Evolutionary conservation across 176 grass and related monocot species (phyloP).

Genomic region (Musa schizocarpa): DNA sequence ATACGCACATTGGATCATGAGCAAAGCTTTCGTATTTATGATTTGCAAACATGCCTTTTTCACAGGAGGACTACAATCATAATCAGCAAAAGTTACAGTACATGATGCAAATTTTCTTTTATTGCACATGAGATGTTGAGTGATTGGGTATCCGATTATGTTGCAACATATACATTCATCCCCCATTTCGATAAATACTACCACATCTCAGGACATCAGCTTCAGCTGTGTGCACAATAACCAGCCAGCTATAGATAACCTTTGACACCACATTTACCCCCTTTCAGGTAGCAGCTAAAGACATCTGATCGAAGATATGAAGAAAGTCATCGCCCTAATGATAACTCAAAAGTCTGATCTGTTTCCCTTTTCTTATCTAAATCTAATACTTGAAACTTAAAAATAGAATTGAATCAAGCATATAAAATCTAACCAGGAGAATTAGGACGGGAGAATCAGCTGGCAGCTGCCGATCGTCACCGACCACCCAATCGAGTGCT

Average conservation of each 20-base stretch:
- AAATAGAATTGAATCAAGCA: not conserved
- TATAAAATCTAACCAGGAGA: slow-evolving; percentile 46
- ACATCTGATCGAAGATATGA: not conserved
- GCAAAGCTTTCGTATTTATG: not conserved
- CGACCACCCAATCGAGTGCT: slow-evolving; percentile 80
- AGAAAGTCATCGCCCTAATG: not conserved
- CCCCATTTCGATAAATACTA: not conserved
- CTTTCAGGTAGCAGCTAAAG: not conserved
- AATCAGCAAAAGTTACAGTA: not conserved
- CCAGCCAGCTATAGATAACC: not conserved
- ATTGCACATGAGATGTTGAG: not conserved
- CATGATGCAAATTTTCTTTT: not conserved
- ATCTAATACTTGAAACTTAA: not conserved
- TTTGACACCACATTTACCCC: not conserved
- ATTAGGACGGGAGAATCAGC: slow-evolving; percentile 60
- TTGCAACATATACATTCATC: not conserved
- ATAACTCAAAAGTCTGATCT: not conserved
- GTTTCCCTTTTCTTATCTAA: not conserved
- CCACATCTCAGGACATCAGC: not conserved
- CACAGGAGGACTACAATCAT: not conserved
- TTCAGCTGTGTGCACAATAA: not conserved
- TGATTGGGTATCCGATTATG: not conserved
- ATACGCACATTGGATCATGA: not conserved
- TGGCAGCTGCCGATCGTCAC: slow-evolving; percentile 50
- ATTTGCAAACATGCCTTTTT: not conserved